Percentiles rank a stretch among this genome's conserved stretches.
These are phyloP conservation scores for Solanum microdontum DNA, from an alignment of 257 asterid genomes.

Conservation along the genomic window DNA sequence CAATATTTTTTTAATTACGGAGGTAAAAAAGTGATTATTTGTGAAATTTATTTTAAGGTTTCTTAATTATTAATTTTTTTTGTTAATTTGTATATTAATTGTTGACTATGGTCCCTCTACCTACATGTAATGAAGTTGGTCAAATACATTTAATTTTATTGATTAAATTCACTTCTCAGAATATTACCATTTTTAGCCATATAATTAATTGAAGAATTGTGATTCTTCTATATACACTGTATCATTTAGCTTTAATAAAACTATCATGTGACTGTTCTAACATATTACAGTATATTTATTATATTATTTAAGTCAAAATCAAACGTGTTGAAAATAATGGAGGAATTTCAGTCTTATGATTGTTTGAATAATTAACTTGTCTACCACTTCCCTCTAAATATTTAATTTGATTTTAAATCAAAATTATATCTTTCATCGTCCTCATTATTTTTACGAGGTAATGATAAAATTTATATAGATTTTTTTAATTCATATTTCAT, in stretches of 20 bases:
- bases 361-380: not conserved
- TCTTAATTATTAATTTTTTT: not conserved
- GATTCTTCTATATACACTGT: not conserved
- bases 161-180: not conserved
- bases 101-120: not conserved
- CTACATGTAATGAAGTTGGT: not conserved
- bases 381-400: not conserved
- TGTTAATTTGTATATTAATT: not conserved
- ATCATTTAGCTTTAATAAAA: not conserved
- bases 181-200: not conserved
- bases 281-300: not conserved
- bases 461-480: not conserved
- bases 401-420: not conserved
- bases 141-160: not conserved
- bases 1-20: fast-evolving
- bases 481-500: not conserved
- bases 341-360: not conserved
- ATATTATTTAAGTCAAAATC: not conserved
- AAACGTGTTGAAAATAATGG: not conserved
- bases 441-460: too few species aligned
- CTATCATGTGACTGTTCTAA: not conserved
- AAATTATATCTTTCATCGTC: not conserved
- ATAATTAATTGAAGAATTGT: not conserved
- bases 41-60: not conserved
- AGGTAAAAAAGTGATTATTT: not conserved